These are phyloP conservation scores for Hanseniaspora sp. DNA, from an alignment of 1,139 yeast genomes.

Conservation along the genomic window DNA sequence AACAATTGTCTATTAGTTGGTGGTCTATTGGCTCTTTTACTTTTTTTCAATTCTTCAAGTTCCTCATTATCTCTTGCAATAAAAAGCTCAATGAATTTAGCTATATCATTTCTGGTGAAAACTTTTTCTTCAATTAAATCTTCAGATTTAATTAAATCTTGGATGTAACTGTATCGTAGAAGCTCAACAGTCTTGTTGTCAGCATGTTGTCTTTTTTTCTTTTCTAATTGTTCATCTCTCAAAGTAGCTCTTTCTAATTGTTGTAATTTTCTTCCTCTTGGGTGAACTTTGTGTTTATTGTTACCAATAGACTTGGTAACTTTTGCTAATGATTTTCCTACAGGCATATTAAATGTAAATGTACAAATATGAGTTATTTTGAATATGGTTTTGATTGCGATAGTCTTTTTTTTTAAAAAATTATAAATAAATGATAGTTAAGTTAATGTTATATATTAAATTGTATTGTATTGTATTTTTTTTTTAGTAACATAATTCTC, in stretches of 20 bases:
- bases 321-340: constrained; percentile 61
- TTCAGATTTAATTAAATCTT: constrained; percentile 46
- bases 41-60: constrained; percentile 43
- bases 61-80: constrained; percentile 66
- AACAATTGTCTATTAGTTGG: constrained; percentile 56
- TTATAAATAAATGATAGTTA: too few species aligned
- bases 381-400: background rate
- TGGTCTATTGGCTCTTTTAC: constrained; percentile 83
- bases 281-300: constrained; percentile 48
- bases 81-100: constrained; percentile 49
- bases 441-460: too few species aligned
- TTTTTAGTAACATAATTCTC: background rate
- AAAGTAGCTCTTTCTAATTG: constrained; percentile 76
- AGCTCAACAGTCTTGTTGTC: constrained; percentile 52
- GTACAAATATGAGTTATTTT: too few species aligned
- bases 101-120: constrained; percentile 49
- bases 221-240: constrained; percentile 59
- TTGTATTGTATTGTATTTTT: too few species aligned
- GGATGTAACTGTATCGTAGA: constrained; percentile 49
- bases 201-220: constrained; percentile 43
- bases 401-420: too few species aligned
- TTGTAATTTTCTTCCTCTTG: constrained; percentile 78
- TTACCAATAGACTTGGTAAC: constrained; percentile 49
- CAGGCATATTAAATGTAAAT: constrained; percentile 45
- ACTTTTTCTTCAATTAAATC: constrained; percentile 33